phyloP scores from a whole-genome alignment of 352 stramenopile genomes.

The Pythium diclinum region DNA sequence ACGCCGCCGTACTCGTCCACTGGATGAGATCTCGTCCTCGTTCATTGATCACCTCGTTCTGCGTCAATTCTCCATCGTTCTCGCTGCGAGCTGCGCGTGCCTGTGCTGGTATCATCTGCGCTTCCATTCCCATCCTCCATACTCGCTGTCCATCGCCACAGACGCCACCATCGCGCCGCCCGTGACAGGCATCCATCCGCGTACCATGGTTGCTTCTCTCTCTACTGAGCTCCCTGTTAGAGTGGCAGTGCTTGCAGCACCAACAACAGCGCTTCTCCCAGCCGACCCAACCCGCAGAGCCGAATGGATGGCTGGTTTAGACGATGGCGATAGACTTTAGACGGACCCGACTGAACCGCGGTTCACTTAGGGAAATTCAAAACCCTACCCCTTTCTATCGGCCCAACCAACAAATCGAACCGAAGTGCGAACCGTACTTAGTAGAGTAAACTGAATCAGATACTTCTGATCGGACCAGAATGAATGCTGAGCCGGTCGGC shows the following conservation, averaged over 20 bases:
- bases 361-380: not conserved
- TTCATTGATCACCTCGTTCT: not conserved
- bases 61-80: not conserved
- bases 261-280: slow-evolving; percentile 6
- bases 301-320: slow-evolving; percentile 24
- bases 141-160: not conserved
- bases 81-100: not conserved
- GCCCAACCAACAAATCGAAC: not conserved
- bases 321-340: slow-evolving; percentile 3
- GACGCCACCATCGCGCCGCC: not conserved
- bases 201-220: slow-evolving; percentile 86
- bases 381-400: slow-evolving; percentile 6
- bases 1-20: not conserved
- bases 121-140: not conserved
- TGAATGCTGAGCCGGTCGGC: not conserved
- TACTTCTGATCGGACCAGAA: not conserved
- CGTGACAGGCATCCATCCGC: slow-evolving; percentile 10
- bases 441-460: not conserved
- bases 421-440: not conserved
- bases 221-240: slow-evolving; percentile 83
- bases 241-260: slow-evolving; percentile 25
- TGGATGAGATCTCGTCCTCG: not conserved
- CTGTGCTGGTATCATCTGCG: not conserved
- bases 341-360: not conserved
- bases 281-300: not conserved